Evolutionary conservation across 2,329 filamentous ascomycete species (phyloP).

Genomic region (Aspergillus thermomutatus): DNA sequence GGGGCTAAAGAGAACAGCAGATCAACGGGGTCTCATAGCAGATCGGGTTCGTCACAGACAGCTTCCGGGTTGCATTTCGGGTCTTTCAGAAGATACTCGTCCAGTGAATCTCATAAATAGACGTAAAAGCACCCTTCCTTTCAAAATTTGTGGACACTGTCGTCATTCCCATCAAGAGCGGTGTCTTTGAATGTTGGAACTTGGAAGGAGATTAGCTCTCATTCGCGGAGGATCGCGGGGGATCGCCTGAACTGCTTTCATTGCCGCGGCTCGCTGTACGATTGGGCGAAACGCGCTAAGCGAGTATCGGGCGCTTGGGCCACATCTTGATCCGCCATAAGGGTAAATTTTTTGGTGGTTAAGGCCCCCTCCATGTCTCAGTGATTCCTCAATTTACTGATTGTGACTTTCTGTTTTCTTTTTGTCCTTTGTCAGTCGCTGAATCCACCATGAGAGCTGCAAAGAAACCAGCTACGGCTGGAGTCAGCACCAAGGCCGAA

Average conservation of each 20-base stretch:
- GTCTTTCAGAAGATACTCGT: background rate
- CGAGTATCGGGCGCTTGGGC: constrained; percentile 33
- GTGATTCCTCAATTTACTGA: background rate
- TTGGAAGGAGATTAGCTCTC: background rate
- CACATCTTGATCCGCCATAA: constrained; percentile 35
- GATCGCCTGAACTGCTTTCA: constrained; percentile 16
- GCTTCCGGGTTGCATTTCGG: constrained; percentile 15
- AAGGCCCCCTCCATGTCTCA: background rate
- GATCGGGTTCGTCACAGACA: constrained; percentile 13
- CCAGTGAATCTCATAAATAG: background rate
- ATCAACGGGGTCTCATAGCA: constrained; percentile 15
- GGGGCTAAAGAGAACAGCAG: constrained; percentile 7
- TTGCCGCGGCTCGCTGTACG: constrained; percentile 13
- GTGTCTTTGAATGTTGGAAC: background rate
- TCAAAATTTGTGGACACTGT: background rate
- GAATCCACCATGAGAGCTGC: constrained; percentile 11
- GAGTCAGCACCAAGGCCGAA: constrained; percentile 27
- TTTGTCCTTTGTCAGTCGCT: constrained; percentile 1
- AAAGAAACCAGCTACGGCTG: constrained; percentile 19
- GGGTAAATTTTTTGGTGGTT: constrained; percentile 15
- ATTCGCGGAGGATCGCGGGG: constrained; percentile 16
- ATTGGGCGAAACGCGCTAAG: constrained; percentile 26
- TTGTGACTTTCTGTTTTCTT: background rate
- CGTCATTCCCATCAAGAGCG: background rate
- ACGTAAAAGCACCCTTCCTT: background rate